These are phyloP conservation scores for Phoma sp. DNA, from an alignment of 2,329 filamentous ascomycete genomes.

Conservation along the genomic window DNA sequence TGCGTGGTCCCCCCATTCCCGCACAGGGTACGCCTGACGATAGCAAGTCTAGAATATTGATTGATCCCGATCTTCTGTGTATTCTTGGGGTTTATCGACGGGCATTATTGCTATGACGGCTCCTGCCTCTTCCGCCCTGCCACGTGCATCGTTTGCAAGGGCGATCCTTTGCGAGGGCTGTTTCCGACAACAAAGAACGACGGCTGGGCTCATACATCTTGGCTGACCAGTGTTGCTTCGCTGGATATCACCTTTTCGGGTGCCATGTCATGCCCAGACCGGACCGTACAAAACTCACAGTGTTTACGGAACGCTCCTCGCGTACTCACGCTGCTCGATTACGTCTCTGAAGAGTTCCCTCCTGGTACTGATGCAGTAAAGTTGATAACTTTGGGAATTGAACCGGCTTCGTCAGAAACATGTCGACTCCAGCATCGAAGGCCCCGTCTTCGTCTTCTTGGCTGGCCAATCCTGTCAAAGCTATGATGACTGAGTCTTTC, in stretches of 20 bases:
- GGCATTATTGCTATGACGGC: not conserved
- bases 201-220: not conserved
- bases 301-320: too few species aligned
- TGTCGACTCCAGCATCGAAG: slow-evolving; percentile 23
- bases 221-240: not conserved
- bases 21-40: not conserved
- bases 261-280: too few species aligned
- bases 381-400: slow-evolving; percentile 21
- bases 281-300: too few species aligned
- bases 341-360: not conserved
- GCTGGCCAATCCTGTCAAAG: slow-evolving; percentile 29
- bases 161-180: not conserved
- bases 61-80: not conserved
- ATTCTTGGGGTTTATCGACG: not conserved
- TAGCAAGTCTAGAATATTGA: not conserved
- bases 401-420: slow-evolving; percentile 33
- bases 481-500: slow-evolving; percentile 12
- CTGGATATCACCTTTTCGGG: too few species aligned
- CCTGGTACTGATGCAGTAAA: slow-evolving; percentile 5
- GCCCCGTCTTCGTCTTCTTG: slow-evolving; percentile 20
- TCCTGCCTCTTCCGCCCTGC: not conserved
- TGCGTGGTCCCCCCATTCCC: not conserved
- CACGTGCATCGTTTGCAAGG: not conserved
- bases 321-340: not conserved
- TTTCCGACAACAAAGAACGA: not conserved